Percentiles rank a stretch among this genome's conserved stretches.
Evolutionary conservation across 2,329 filamentous ascomycete species (phyloP).

Genomic region (Diaporthe amygdali): DNA sequence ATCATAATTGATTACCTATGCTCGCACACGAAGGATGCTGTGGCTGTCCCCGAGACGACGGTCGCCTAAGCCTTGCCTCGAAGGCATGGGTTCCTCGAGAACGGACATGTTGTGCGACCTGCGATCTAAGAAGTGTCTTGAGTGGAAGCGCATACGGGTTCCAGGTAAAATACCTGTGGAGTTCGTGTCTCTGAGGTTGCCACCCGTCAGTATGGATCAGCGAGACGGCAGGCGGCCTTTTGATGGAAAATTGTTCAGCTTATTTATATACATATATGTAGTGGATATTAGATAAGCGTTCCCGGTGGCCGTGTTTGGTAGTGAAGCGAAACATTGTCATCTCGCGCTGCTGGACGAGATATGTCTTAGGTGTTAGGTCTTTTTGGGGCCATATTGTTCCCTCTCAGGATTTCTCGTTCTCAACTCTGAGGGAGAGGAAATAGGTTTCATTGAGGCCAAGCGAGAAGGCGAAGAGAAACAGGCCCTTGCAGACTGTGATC

Average conservation of each 20-base stretch:
- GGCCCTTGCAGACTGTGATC: not conserved
- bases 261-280: not conserved
- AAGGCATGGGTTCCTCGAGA: not conserved
- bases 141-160: conserved; percentile 15
- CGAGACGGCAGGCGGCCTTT: not conserved
- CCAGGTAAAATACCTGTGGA: not conserved
- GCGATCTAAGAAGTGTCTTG: conserved; percentile 11
- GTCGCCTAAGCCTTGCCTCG: not conserved
- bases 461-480: not conserved
- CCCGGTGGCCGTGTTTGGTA: not conserved
- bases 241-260: not conserved
- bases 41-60: not conserved
- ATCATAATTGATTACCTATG: not conserved
- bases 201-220: not conserved
- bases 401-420: not conserved
- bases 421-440: not conserved
- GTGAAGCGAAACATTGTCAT: conserved; percentile 19
- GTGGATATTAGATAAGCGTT: not conserved
- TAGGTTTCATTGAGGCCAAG: not conserved
- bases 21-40: not conserved
- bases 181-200: not conserved
- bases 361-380: not conserved
- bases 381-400: not conserved
- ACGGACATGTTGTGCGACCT: not conserved
- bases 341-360: not conserved